These are phyloP conservation scores for Batrachochytrium dendrobatidis DNA, from an alignment of 371 early-diverging fungal species.

Conservation along the genomic window DNA sequence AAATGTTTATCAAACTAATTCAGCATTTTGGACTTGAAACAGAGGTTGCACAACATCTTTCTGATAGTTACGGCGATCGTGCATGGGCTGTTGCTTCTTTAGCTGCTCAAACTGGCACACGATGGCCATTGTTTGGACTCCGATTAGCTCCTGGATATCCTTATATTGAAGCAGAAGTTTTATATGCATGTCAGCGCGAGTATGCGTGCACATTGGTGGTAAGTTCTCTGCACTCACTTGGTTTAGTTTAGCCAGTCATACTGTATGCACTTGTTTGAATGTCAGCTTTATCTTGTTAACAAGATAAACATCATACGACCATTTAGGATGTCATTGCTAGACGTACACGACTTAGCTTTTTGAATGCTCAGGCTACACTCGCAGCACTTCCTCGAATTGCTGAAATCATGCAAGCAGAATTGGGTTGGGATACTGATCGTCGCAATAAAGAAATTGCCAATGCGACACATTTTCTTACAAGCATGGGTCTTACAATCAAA, in stretches of 20 bases:
- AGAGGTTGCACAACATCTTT: constrained; percentile 88
- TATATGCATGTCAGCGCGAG: constrained; percentile 89
- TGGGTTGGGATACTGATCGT: constrained; percentile 68
- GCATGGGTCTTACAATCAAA: constrained; percentile 77
- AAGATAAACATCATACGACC: not conserved
- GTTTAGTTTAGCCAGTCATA: not conserved
- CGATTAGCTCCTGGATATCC: constrained; percentile 81
- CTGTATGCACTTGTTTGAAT: not conserved
- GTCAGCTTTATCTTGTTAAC: not conserved
- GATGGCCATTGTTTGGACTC: constrained; percentile 77
- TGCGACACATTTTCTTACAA: constrained; percentile 67
- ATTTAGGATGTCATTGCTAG: constrained; percentile 85
- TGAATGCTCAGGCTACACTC: constrained; percentile 88
- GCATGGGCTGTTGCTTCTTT: constrained; percentile 86
- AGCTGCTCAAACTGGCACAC: constrained; percentile 59
- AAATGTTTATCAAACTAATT: constrained; percentile 84
- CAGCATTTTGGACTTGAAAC: constrained; percentile 91
- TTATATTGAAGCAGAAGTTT: constrained; percentile 92
- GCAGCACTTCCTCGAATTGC: constrained; percentile 82
- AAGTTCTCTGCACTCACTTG: constrained; percentile 7
- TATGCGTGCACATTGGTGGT: constrained; percentile 85
- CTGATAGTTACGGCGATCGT: constrained; percentile 90
- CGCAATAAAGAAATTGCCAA: constrained; percentile 60
- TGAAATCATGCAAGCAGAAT: constrained; percentile 86
- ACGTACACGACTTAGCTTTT: constrained; percentile 89